Evolutionary conservation across 257 asterid species (phyloP).

Genomic region (Plantago ovata): DNA sequence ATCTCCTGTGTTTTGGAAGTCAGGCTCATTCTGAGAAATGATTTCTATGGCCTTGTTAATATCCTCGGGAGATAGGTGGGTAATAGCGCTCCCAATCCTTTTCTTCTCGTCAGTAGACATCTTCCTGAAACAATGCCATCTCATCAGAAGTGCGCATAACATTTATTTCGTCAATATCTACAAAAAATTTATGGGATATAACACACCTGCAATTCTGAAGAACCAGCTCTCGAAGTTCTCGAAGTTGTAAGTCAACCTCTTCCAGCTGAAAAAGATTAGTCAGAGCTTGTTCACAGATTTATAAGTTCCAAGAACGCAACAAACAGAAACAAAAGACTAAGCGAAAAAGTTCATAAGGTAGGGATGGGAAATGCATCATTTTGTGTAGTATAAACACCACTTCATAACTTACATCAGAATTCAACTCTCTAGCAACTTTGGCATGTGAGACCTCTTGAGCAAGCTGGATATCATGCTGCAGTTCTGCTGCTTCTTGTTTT

Average conservation of each 20-base stretch:
- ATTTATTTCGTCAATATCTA: too few species aligned
- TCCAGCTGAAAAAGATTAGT: slow-evolving; percentile 50
- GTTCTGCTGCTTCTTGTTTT: slow-evolving; percentile 76
- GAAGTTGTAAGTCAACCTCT: slow-evolving; percentile 52
- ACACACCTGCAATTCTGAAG: slow-evolving; percentile 87
- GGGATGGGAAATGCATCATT: background rate
- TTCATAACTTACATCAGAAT: slow-evolving; percentile 44
- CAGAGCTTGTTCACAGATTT: slow-evolving; percentile 22
- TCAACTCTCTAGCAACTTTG: slow-evolving; percentile 60
- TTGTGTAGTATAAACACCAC: slow-evolving; percentile 5
- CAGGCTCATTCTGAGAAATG: slow-evolving; percentile 59
- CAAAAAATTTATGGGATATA: too few species aligned
- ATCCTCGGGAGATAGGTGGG: slow-evolving; percentile 59
- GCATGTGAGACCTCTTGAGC: slow-evolving; percentile 79
- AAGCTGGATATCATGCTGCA: slow-evolving; percentile 54
- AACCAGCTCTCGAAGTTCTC: slow-evolving; percentile 59
- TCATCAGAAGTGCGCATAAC: background rate
- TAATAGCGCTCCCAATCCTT: slow-evolving; percentile 66
- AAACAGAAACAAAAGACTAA: slow-evolving; percentile 7
- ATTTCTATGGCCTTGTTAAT: slow-evolving; percentile 70
- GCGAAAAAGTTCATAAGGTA: background rate
- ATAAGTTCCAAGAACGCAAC: background rate
- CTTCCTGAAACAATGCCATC: slow-evolving; percentile 43
- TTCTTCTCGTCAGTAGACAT: slow-evolving; percentile 80
- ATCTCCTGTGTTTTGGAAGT: slow-evolving; percentile 48